A percentile compares a stretch with the other conserved stretches of the same genome.
Conservation (phyloP, 2,329 filamentous ascomycete genomes). For the Hirsutella thompsonii region DNA sequence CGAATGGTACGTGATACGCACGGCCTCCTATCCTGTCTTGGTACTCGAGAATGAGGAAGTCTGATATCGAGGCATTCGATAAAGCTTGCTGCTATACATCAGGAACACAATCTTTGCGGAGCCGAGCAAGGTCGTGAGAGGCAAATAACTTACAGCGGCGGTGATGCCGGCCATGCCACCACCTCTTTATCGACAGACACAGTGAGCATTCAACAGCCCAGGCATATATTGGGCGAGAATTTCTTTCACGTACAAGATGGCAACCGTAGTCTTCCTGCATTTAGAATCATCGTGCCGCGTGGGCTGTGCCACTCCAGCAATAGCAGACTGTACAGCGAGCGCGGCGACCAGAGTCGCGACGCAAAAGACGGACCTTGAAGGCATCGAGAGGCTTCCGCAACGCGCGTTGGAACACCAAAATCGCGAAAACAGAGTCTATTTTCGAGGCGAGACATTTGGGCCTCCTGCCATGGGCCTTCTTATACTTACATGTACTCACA, state of each 20-base stretch:
- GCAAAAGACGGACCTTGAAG: background rate
- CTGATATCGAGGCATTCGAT: slow-evolving; percentile 43
- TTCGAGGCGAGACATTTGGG: background rate
- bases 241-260: slow-evolving; percentile 13
- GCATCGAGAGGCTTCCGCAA: background rate
- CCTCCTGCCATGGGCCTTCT: too few relatives aligned
- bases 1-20: slow-evolving; percentile 44
- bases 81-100: slow-evolving; percentile 33
- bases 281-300: background rate
- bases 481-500: too few relatives aligned
- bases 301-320: slow-evolving; percentile 4
- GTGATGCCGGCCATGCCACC: slow-evolving; percentile 51
- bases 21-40: slow-evolving; percentile 50
- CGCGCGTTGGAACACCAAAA: too few relatives aligned
- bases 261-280: slow-evolving; percentile 18
- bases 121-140: background rate
- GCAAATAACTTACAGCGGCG: slow-evolving; percentile 27
- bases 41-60: slow-evolving; percentile 55
- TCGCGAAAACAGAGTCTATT: background rate
- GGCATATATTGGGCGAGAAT: too few relatives aligned
- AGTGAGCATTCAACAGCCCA: background rate
- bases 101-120: background rate
- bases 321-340: slow-evolving; percentile 1
- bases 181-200: slow-evolving; percentile 18
- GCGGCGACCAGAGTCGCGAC: slow-evolving; percentile 1